Base-by-base conservation (phyloP, 305 asterid genomes). In the Fraxinus latifolia region DNA sequence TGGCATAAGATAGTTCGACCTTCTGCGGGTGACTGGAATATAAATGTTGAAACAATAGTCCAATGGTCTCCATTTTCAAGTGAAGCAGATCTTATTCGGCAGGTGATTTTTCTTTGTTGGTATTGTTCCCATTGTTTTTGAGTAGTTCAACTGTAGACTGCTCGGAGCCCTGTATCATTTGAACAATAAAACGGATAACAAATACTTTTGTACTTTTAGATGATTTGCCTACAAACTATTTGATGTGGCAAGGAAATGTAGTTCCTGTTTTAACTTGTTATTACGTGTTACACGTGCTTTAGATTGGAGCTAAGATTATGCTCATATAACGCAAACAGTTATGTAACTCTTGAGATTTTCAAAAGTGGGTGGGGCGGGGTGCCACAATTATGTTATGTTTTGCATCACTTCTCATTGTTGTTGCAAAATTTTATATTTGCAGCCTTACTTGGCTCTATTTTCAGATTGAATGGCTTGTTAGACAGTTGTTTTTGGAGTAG, bases 31-130 rank as follows among this genome's bases (percentile, higher is more conserved):
- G 97, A 94, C 85, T 94, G 98, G 98, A 83, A 86, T 67, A 85
- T 71, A 65, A 95, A 94, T 87, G 89, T 94, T 62, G 97, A 92
- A 67, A 87, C 98, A 77, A 84, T 95, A 81, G 85, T 93, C 82
- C 89, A 92, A 50, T 95, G 99, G 99, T 95, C 99, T 78, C 97
- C 98, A 31, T 95, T 94, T 83, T 86, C 93, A 80, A 89, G 92
- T 80, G 99, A 93, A 91, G 90, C 81, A 70, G 97, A 94, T 84
- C 98, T 95, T 87, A 92, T 89, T 82, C 88, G 77, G 81, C 97
- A 95, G 98, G 98, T 94, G 85, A 70, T 39, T 58, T 44, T 83
- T 82, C 71, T 50, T 65, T 32, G 47, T 71, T 53, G 33, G 68
- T 79, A 58, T 39, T 21, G 27, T 68, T 82, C 77, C 44, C 71